These are phyloP conservation scores for Fusarium subtropicale DNA, from an alignment of 2,329 filamentous ascomycete species.

Conservation along the genomic window DNA sequence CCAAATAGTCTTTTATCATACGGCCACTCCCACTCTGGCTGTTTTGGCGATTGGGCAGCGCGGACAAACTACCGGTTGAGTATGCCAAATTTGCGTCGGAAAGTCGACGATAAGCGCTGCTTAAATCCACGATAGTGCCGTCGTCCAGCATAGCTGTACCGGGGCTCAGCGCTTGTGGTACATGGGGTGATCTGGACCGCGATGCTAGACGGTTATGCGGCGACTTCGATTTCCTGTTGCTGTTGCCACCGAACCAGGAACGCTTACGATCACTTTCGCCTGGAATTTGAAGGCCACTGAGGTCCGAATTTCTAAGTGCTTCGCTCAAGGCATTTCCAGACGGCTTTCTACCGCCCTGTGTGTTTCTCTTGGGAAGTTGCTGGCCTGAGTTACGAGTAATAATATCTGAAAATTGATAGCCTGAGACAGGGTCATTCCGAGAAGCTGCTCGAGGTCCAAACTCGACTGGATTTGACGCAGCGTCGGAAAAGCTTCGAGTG, in stretches of 20 bases:
- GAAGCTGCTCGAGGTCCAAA: slow-evolving; percentile 54
- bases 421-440: slow-evolving; percentile 59
- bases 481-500: slow-evolving; percentile 68
- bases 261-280: slow-evolving; percentile 59
- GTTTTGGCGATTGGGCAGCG: slow-evolving; percentile 65
- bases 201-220: slow-evolving; percentile 61
- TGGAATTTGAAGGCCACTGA: slow-evolving; percentile 62
- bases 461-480: slow-evolving; percentile 59
- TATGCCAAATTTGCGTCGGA: slow-evolving; percentile 77
- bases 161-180: slow-evolving; percentile 45
- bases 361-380: slow-evolving; percentile 63
- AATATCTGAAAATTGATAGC: slow-evolving; percentile 72
- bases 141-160: slow-evolving; percentile 66
- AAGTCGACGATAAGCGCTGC: slow-evolving; percentile 75
- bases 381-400: slow-evolving; percentile 64
- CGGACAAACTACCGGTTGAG: slow-evolving; percentile 71
- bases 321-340: slow-evolving; percentile 61
- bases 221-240: slow-evolving; percentile 62
- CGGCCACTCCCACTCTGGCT: slow-evolving; percentile 64
- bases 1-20: slow-evolving; percentile 74
- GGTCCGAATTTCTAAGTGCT: slow-evolving; percentile 64
- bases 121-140: slow-evolving; percentile 73
- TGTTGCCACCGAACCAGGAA: slow-evolving; percentile 52
- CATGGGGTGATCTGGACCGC: slow-evolving; percentile 53
- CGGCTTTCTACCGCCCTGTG: slow-evolving; percentile 56